Conservation (phyloP, 441 rosid genomes). For the Eruca vesicaria region DNA sequence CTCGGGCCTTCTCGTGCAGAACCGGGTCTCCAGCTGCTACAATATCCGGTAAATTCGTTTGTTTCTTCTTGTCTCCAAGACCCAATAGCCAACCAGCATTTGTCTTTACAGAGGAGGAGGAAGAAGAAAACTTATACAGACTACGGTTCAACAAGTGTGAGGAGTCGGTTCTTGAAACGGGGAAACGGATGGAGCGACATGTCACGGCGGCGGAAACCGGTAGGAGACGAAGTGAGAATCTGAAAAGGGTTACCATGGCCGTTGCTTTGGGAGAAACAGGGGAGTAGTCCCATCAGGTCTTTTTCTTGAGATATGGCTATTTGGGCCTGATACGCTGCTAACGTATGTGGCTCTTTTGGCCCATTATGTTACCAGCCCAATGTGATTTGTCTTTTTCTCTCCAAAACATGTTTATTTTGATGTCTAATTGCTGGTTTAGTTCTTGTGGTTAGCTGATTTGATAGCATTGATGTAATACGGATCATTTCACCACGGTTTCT, state of each 20-base stretch:
- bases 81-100: conserved; percentile 96
- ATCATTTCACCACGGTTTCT: conserved; percentile 2
- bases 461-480: neutral
- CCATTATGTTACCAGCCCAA: neutral
- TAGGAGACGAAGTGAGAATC: conserved; percentile 52
- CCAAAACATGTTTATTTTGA: neutral
- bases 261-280: neutral
- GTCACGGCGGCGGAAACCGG: conserved; percentile 43
- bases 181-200: conserved; percentile 11
- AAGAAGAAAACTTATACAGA: conserved; percentile 19
- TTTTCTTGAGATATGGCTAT: conserved; percentile 5
- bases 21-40: conserved; percentile 92
- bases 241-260: conserved; percentile 60
- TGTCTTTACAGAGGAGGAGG: conserved; percentile 43
- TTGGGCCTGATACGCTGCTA: conserved; percentile 9
- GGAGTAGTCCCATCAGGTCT: neutral
- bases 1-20: conserved; percentile 76
- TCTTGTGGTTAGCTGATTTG: neutral
- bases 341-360: neutral
- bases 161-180: conserved; percentile 17
- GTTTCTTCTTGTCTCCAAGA: conserved; percentile 65
- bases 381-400: neutral
- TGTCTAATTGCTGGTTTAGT: neutral
- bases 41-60: conserved; percentile 53
- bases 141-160: neutral